Percentiles rank a stretch among this genome's conserved stretches.
phyloP scores from a whole-genome alignment of 805 yeast species.

The Priceomyces medius region DNA sequence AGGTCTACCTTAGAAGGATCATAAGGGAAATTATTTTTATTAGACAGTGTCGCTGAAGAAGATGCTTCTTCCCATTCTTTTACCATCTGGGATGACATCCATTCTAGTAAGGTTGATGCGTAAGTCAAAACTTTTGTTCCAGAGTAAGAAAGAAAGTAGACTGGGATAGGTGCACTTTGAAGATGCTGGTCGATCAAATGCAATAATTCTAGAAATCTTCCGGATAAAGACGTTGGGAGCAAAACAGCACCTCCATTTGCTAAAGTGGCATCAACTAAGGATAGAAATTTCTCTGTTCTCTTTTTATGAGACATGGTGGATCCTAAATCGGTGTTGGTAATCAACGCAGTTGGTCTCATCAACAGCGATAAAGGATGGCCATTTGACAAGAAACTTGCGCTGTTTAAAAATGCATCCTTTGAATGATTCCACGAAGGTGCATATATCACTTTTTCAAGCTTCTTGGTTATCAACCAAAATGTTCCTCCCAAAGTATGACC shows the following conservation, averaged over 20 bases:
- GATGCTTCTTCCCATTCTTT: conserved; percentile 71
- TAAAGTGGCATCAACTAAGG: conserved; percentile 62
- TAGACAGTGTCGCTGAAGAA: conserved; percentile 17
- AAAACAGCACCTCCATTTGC: conserved; percentile 78
- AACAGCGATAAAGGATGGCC: conserved; percentile 67
- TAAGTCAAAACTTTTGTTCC: conserved; percentile 76
- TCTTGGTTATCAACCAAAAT: conserved; percentile 74
- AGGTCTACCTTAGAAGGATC: conserved; percentile 63
- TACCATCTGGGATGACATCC: conserved; percentile 90
- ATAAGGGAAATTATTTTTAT: conserved; percentile 71
- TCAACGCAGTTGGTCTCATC: conserved; percentile 76
- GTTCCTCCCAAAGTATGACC: conserved; percentile 96
- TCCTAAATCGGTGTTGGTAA: conserved; percentile 71
- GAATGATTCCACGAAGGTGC: conserved; percentile 97
- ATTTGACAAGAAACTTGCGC: conserved; percentile 34
- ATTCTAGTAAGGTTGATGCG: conserved; percentile 88
- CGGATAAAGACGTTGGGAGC: conserved; percentile 77
- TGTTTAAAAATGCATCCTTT: conserved; percentile 73
- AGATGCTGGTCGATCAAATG: conserved; percentile 70
- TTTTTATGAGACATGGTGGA: conserved; percentile 59
- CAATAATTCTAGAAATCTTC: conserved; percentile 77
- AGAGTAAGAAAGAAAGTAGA: conserved; percentile 71
- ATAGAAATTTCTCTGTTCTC: conserved; percentile 62
- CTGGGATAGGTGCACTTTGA: conserved; percentile 60
- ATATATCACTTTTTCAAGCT: conserved; percentile 77